Base-by-base conservation (phyloP, 805 yeast species). In the Ogataea allantospora region DNA sequence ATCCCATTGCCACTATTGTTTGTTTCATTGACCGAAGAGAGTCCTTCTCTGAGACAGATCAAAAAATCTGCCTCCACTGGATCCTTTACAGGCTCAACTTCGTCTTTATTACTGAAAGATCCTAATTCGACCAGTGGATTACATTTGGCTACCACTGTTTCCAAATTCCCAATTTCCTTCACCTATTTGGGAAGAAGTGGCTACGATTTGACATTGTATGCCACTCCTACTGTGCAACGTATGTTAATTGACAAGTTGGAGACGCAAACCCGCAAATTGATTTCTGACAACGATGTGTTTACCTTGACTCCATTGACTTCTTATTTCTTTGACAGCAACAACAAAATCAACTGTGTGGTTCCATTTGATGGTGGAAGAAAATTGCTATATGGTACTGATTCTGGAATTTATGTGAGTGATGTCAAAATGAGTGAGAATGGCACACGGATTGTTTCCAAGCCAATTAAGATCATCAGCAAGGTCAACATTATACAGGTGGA, bases 361-460 rank as follows among this genome's bases (percentile, higher is more conserved):
- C 95, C 96, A 22, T 83, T 86, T 60, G 95, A 93, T 56, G 96
- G 96, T 36, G 98, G 98, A 14, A 76, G 95, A 47, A 86, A 89
- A 57, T 65, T 89, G 47, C 60, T 93, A 23, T 89, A 86, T 55
- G 98, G 98, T 28, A 88, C 98, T 0, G 95, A 88, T 56, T 73
- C 83, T 1, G 98, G 99, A 5, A 80, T 93, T 3, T 93, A 83
- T 70, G 77, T 88, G 30, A 78, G 93, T 30, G 88, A 88, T 29
- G 76, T 81, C 30, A 71, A 74, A 41, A 55, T 70, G 35, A 53
- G 75, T 28, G 75, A 77, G 6, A 75, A 72, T 40, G 68, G 75
- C 23, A 16, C 53, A 10, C 65, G 78, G 35, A 71, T 74, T 31
- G 80, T 81, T 32, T 73, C 83, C 1, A 80, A 77, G 32, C 97